Evolutionary conservation across 495 filamentous ascomycete genomes (phyloP).

Genomic region (Penicillium parvum): DNA sequence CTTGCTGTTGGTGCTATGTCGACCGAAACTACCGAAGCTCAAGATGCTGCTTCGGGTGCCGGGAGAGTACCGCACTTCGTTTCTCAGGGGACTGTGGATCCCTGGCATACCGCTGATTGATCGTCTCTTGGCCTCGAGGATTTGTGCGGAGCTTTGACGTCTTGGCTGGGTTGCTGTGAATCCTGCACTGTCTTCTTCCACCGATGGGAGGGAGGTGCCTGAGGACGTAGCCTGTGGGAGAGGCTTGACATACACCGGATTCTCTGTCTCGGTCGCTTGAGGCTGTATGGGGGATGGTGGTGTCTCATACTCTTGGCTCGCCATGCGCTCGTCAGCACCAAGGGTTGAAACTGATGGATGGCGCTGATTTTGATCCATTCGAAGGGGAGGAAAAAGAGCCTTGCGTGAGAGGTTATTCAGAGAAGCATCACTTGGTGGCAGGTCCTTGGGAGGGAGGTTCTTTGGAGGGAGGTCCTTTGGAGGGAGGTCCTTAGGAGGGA

Average conservation of each 20-base stretch:
- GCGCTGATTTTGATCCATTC: not conserved
- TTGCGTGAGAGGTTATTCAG: too few relatives aligned
- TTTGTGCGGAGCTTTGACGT: slow-evolving; percentile 13
- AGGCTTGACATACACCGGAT: slow-evolving; percentile 2
- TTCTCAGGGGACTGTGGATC: slow-evolving; percentile 24
- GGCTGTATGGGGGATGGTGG: slow-evolving; percentile 16
- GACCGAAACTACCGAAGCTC: slow-evolving; percentile 26
- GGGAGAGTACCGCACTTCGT: slow-evolving; percentile 26
- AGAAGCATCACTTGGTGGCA: not conserved
- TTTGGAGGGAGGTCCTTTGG: not conserved
- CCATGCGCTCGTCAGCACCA: slow-evolving; percentile 6
- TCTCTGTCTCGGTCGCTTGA: not conserved
- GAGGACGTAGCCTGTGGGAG: not conserved
- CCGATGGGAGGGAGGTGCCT: slow-evolving; percentile 1
- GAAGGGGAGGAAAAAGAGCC: not conserved
- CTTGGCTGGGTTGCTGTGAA: slow-evolving; percentile 1
- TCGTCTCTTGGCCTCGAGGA: slow-evolving; percentile 19
- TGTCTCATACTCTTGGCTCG: not conserved
- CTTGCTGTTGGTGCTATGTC: slow-evolving; percentile 17
- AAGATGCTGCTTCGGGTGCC: slow-evolving; percentile 26
- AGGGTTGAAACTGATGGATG: slow-evolving; percentile 24
- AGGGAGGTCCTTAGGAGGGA: slow-evolving; percentile 1
- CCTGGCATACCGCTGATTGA: slow-evolving; percentile 23
- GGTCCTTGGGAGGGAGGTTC: not conserved
- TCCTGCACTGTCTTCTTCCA: not conserved